Evolutionary conservation across 139 green algal genomes (phyloP).

Genomic region (Haematococcus sp.): DNA sequence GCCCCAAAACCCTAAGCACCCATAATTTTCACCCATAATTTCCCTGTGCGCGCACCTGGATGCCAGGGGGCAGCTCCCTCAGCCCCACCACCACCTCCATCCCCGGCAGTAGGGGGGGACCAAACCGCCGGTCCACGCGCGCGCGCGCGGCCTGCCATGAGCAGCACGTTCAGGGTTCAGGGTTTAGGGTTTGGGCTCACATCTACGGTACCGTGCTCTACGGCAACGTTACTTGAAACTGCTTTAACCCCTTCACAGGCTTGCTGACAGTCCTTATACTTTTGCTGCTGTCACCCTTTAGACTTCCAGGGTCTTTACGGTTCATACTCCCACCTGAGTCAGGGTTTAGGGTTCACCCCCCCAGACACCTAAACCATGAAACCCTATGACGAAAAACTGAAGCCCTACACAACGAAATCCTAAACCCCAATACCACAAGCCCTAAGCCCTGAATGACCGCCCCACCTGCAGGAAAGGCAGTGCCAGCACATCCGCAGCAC

Average conservation of each 20-base stretch:
- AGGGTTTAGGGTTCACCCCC: not conserved
- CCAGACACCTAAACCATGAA: not conserved
- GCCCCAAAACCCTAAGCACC: too few relatives aligned
- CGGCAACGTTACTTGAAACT: too few relatives aligned
- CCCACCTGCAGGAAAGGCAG: slow-evolving; percentile 31
- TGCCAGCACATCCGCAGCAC: slow-evolving; percentile 23
- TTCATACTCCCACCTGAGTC: not conserved
- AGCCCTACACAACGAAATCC: not conserved
- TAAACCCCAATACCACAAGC: too few relatives aligned
- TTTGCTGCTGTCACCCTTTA: not conserved
- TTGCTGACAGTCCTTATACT: not conserved
- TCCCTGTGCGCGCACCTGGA: too few relatives aligned
- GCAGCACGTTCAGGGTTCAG: not conserved
- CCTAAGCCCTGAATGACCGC: not conserved
- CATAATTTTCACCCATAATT: too few relatives aligned
- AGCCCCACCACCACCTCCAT: too few relatives aligned
- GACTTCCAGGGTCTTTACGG: not conserved
- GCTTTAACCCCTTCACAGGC: too few relatives aligned
- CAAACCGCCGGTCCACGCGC: slow-evolving; percentile 18
- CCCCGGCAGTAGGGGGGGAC: slow-evolving; percentile 10
- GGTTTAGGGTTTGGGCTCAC: not conserved
- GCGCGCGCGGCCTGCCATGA: not conserved
- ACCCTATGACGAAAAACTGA: too few relatives aligned
- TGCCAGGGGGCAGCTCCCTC: too few relatives aligned
- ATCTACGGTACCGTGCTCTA: not conserved